A percentile compares a stretch with the other conserved stretches of the same genome.
Evolutionary conservation across 192 early-diverging fungal genomes (phyloP).

Genomic region (Podila verticillata): DNA sequence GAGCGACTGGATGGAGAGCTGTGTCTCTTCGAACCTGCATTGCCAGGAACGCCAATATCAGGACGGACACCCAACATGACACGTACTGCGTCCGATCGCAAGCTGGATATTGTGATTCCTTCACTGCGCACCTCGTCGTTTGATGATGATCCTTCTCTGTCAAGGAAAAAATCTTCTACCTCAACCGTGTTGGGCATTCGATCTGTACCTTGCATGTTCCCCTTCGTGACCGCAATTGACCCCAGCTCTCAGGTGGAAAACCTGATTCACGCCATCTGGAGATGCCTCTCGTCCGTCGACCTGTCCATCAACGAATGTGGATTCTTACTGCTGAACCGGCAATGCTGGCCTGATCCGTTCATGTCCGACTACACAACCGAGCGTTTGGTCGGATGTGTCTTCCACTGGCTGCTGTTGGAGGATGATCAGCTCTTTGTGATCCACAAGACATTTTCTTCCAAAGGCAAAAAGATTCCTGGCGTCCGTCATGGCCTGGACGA

Average conservation of each 20-base stretch:
- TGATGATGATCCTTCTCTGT: constrained; percentile 4
- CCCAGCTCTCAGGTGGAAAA: constrained; percentile 60
- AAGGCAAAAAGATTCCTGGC: constrained; percentile 45
- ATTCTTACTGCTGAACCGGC: constrained; percentile 55
- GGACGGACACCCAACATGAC: neutral
- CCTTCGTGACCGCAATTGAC: constrained; percentile 62
- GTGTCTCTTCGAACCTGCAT: constrained; percentile 20
- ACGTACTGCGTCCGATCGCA: neutral
- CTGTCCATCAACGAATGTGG: constrained; percentile 66
- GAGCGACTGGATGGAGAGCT: constrained; percentile 60
- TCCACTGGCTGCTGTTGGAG: constrained; percentile 61
- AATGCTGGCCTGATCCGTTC: constrained; percentile 69
- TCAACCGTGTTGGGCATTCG: neutral
- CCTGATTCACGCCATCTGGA: constrained; percentile 58
- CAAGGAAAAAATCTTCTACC: neutral
- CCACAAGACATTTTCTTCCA: constrained; percentile 55
- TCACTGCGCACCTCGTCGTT: constrained; percentile 24
- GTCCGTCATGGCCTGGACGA: constrained; percentile 48
- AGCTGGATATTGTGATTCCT: neutral
- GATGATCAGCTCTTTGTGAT: constrained; percentile 62
- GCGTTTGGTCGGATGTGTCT: constrained; percentile 54
- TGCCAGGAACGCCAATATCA: neutral
- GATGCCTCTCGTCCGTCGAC: constrained; percentile 60
- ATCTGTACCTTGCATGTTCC: constrained; percentile 56
- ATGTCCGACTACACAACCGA: constrained; percentile 63